phyloP scores from a whole-genome alignment of 2,329 filamentous ascomycete genomes.

The Botrytis byssoidea region DNA sequence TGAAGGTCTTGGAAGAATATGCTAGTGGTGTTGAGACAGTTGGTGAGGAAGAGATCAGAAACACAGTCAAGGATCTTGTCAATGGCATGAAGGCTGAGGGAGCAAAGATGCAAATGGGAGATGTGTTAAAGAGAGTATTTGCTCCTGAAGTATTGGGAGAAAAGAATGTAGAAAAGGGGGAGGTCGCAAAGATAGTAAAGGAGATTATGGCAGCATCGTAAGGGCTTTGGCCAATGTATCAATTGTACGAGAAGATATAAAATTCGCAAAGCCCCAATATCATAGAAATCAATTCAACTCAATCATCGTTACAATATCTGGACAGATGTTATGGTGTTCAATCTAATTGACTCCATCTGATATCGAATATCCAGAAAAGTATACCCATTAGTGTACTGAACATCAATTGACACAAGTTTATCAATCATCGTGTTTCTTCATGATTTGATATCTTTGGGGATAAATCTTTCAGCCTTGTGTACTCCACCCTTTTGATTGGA shows the following conservation, averaged over 20 bases:
- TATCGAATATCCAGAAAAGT: neutral
- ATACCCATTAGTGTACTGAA: neutral
- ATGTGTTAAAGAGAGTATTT: conserved; percentile 62
- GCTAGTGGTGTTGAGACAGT: conserved; percentile 56
- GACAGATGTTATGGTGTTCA: neutral
- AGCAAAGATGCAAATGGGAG: conserved; percentile 53
- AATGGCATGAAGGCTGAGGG: conserved; percentile 48
- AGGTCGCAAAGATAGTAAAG: conserved; percentile 62
- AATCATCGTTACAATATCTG: neutral
- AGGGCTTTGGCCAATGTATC: neutral
- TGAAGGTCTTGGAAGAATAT: conserved; percentile 65
- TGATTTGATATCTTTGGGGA: conserved; percentile 5
- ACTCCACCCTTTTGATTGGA: conserved; percentile 13
- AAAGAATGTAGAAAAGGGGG: conserved; percentile 61
- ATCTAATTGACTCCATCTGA: neutral
- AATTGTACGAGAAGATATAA: neutral
- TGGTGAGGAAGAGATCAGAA: conserved; percentile 56
- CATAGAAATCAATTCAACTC: conserved; percentile 11
- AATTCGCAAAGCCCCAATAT: neutral
- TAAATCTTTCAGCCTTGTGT: conserved; percentile 17
- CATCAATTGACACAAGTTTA: neutral
- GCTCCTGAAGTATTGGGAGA: conserved; percentile 56
- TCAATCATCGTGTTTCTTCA: neutral
- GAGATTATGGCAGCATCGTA: conserved; percentile 40
- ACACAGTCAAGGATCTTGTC: conserved; percentile 52